phyloP scores from a whole-genome alignment of 176 grass and related monocot species.

The Oryza officinalis region DNA sequence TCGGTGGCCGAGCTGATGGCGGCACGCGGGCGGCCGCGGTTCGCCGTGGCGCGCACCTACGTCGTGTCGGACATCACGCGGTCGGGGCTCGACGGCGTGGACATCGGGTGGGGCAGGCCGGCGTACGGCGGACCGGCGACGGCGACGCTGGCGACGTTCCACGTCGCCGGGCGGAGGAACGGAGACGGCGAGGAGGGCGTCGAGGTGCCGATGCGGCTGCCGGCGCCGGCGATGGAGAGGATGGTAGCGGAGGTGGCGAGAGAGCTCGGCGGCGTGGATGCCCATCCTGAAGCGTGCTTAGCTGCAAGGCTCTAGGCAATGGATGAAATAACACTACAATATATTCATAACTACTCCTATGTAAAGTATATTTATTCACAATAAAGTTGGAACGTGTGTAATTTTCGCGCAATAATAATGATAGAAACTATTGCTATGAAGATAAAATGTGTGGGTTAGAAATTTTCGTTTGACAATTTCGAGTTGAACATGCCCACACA shows the following conservation, averaged over 20 bases:
- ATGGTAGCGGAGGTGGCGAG: conserved; percentile 12
- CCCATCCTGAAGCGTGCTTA: neutral
- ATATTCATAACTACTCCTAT: too few relatives aligned
- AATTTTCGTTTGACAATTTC: too few relatives aligned
- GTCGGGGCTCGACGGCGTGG: conserved; percentile 25
- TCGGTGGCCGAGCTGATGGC: neutral
- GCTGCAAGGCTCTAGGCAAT: neutral
- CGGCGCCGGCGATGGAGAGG: conserved; percentile 31
- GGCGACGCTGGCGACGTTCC: conserved; percentile 32
- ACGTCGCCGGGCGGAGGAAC: conserved; percentile 17
- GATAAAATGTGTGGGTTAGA: too few relatives aligned
- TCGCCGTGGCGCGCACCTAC: neutral
- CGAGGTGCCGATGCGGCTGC: conserved; percentile 36
- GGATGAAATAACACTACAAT: too few relatives aligned
- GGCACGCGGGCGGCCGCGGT: neutral
- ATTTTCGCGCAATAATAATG: too few relatives aligned
- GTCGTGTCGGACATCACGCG: conserved; percentile 40
- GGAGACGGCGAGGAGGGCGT: conserved; percentile 32
- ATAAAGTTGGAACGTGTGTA: too few relatives aligned
- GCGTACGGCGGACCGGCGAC: conserved; percentile 45
- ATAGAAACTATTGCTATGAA: too few relatives aligned
- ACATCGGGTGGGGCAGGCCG: conserved; percentile 41
- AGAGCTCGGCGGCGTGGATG: neutral
- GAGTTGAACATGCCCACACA: too few relatives aligned
- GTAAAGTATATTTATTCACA: too few relatives aligned